Percentiles rank a stretch among this genome's conserved stretches.
These are phyloP conservation scores for Lichtheimia ornata DNA, from an alignment of 371 early-diverging fungal species.

Conservation along the genomic window DNA sequence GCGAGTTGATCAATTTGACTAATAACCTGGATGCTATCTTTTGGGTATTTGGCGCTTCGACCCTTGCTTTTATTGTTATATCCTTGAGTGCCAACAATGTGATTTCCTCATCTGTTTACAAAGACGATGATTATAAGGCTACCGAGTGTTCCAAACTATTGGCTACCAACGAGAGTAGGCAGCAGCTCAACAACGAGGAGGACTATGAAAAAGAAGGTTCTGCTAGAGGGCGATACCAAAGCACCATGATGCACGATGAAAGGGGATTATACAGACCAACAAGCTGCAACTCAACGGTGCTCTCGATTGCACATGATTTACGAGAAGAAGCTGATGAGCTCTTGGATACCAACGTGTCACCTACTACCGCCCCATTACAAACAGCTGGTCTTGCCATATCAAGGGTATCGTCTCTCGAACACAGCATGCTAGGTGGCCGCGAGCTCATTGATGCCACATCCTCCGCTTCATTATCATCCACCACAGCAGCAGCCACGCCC, in stretches of 20 bases:
- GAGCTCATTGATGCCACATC: no score
- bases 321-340: background rate
- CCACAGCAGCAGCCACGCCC: background rate
- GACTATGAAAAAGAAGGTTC: background rate
- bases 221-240: background rate
- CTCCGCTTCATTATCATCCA: background rate
- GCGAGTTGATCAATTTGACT: constrained; percentile 31
- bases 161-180: background rate
- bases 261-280: background rate
- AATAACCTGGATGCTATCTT: constrained; percentile 31
- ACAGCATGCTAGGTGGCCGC: no score
- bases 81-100: constrained; percentile 4
- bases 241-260: background rate
- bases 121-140: no score
- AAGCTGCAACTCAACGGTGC: background rate
- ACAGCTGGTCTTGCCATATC: background rate
- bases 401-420: no score
- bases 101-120: no score
- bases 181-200: background rate
- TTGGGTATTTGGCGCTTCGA: constrained; percentile 35
- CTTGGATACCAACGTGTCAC: no score
- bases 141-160: background rate
- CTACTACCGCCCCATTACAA: background rate
- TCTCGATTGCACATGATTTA: background rate
- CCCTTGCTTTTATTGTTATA: constrained; percentile 22